phyloP scores from a whole-genome alignment of 2,329 filamentous ascomycete species.

The Sclerotinia nivalis region DNA sequence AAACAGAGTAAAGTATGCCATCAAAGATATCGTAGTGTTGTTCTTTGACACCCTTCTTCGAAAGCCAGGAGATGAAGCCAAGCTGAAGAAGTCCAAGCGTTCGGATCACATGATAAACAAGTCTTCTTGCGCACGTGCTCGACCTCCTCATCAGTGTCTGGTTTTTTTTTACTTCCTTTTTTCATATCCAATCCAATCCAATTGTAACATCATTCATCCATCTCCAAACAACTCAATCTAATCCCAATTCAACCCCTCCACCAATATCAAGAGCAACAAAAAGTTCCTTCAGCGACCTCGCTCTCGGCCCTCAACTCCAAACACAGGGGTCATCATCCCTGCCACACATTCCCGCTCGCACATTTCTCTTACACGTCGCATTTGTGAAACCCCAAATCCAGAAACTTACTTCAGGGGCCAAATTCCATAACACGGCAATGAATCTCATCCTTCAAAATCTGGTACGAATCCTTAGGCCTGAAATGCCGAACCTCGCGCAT shows the following conservation, averaged over 20 bases:
- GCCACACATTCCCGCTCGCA: background rate
- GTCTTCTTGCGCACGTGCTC: background rate
- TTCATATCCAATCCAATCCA: background rate
- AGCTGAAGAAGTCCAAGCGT: background rate
- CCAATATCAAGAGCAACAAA: background rate
- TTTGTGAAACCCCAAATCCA: constrained; percentile 2
- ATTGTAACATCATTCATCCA: no score
- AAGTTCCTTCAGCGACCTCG: background rate
- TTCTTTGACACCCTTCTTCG: background rate
- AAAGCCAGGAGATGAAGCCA: background rate
- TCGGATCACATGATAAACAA: background rate
- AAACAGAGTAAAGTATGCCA: background rate
- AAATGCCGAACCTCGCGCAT: background rate
- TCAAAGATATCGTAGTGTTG: background rate
- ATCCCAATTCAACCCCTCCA: background rate
- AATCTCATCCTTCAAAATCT: background rate
- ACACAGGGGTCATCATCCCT: constrained; percentile 13
- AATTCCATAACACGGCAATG: background rate
- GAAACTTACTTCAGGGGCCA: background rate
- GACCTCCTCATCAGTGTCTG: background rate
- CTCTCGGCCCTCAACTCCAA: background rate
- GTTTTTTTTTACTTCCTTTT: background rate
- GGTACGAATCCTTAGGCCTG: background rate
- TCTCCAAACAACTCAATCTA: background rate
- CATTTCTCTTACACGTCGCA: constrained; percentile 8